Evolutionary conservation across 768 basidiomycete species (phyloP).

Genomic region (Udeniomyces megalosporus): DNA sequence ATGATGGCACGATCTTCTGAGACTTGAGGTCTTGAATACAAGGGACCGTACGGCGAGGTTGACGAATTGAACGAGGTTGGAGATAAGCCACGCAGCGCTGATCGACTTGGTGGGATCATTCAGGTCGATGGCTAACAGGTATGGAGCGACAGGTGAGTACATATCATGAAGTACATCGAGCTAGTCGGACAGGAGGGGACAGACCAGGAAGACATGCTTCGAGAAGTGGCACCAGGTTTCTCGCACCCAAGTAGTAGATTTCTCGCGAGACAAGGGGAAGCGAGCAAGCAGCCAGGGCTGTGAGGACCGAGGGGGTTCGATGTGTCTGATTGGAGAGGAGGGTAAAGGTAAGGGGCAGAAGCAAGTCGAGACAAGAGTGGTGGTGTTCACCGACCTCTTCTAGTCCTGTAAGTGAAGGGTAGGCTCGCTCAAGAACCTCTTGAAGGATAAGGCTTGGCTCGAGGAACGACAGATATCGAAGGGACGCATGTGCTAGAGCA

Average conservation of each 20-base stretch:
- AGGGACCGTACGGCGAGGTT: slow-evolving; percentile 38
- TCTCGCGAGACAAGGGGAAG: slow-evolving; percentile 63
- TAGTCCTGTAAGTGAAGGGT: slow-evolving; percentile 74
- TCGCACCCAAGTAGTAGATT: slow-evolving; percentile 59
- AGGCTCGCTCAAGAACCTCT: slow-evolving; percentile 63
- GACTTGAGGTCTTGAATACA: too few relatives aligned
- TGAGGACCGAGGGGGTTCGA: slow-evolving; percentile 68
- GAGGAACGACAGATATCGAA: slow-evolving; percentile 30
- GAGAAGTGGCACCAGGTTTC: slow-evolving; percentile 61
- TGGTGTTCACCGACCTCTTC: slow-evolving; percentile 43
- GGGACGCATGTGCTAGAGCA: slow-evolving; percentile 11
- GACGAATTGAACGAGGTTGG: slow-evolving; percentile 53
- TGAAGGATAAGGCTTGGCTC: slow-evolving; percentile 74
- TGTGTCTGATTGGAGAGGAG: slow-evolving; percentile 43
- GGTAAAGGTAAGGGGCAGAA: not conserved
- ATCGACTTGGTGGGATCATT: slow-evolving; percentile 23
- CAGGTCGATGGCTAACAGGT: slow-evolving; percentile 65
- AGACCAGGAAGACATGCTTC: slow-evolving; percentile 63
- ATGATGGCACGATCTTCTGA: too few relatives aligned
- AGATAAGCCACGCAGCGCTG: slow-evolving; percentile 54
- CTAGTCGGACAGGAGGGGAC: slow-evolving; percentile 38
- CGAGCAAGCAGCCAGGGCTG: slow-evolving; percentile 63
- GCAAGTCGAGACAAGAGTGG: too few relatives aligned
- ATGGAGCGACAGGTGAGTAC: too few relatives aligned
- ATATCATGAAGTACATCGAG: slow-evolving; percentile 40